Conservation (phyloP, 108 stramenopile genomes). For the Nitzschia sp. region DNA sequence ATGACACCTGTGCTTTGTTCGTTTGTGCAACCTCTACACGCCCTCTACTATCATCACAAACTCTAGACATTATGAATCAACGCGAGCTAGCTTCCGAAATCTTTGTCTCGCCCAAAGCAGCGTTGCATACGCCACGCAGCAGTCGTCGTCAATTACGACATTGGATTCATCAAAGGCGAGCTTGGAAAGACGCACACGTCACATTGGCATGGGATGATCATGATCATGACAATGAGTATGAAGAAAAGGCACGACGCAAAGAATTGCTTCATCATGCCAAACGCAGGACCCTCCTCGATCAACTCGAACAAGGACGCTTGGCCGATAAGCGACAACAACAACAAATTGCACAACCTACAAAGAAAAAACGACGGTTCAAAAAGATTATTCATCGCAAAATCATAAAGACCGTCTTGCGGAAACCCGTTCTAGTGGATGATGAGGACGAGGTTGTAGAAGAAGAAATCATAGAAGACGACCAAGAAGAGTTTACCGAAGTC, state of each 20-base stretch:
- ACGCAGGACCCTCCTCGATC: not conserved
- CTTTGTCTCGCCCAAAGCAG: not conserved
- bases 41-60: no score
- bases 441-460: not conserved
- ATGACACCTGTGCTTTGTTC: no score
- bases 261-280: not conserved
- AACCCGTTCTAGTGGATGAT: not conserved
- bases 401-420: not conserved
- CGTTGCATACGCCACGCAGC: not conserved
- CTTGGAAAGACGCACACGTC: not conserved
- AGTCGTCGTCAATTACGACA: not conserved
- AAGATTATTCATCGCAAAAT: slow-evolving; percentile 19
- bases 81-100: slow-evolving; percentile 5
- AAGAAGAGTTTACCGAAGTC: not conserved
- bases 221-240: not conserved
- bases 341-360: not conserved
- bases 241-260: not conserved
- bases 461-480: not conserved
- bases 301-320: not conserved
- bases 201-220: not conserved
- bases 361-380: not conserved
- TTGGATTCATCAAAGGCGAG: not conserved
- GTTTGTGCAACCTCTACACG: no score
- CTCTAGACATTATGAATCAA: slow-evolving; percentile 6
- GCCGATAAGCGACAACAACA: not conserved